Base-by-base conservation (phyloP, 176 grass and related monocot species). In the Carex parvula region DNA sequence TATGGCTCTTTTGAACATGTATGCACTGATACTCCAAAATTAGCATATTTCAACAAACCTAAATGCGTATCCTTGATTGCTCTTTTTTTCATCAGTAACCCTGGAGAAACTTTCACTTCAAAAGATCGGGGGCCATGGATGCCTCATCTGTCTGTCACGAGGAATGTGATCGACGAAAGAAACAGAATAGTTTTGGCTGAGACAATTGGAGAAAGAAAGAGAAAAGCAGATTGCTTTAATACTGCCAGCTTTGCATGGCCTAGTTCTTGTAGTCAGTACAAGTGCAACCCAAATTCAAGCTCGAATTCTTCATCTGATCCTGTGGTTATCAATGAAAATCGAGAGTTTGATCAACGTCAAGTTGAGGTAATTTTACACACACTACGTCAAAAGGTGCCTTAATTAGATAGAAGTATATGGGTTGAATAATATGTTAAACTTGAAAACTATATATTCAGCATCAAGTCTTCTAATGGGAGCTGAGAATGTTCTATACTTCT, bases 141-240 rank as follows among this genome's bases (percentile, higher is more conserved):
- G 5, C 21, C 73, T 77, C 22, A 56, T 56, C 73, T 30, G 5
- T 55, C 48, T 56, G 73, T 24, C 30, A 77, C 24, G 3, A 53
- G 73, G 56, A 77, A 56, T 56, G 73, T 77, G 44, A 54, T 76
- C 1, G 21, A 52, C 33, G 73, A 14, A 50, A 54, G 26, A 77
- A 55, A 22, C 6, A 21, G 21, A 3, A 12, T 56, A 9, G 56
- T 56, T 50, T 77, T 17, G 21, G 15, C 46, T 3, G 73, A 77
- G 46, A 77, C 73, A 30, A 56, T 26, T 56, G 73, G 14, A 17
- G 73, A 54, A 56, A 77, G 12, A 56, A 77, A 77, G 24, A 56
- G 73, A 56, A 77, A 77, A 56, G 24, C 73, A 56, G 46, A 77
- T 77, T 77, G 52, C 50, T 56, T 32, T 0, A 56, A 52, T 77